Evolutionary conservation across 176 grass and related monocot species (phyloP).

Genomic region (Miscanthus lutarioriparius): DNA sequence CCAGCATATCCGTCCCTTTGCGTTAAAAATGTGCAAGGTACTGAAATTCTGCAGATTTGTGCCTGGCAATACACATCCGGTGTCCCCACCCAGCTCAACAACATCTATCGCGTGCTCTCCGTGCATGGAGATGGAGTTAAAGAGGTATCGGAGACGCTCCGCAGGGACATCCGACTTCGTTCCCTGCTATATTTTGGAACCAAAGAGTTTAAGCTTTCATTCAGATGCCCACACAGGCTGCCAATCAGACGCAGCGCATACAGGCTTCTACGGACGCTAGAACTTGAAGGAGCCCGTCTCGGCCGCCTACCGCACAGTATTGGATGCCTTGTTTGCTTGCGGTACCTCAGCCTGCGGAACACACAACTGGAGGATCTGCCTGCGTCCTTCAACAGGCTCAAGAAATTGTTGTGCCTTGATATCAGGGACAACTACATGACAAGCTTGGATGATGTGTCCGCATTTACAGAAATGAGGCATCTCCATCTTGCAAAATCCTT

Average conservation of each 20-base stretch:
- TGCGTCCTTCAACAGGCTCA: neutral
- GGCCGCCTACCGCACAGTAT: neutral
- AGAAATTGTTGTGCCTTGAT: neutral
- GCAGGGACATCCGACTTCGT: neutral
- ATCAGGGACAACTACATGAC: conserved; percentile 11
- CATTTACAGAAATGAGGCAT: neutral
- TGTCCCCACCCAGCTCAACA: neutral
- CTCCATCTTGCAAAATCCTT: neutral
- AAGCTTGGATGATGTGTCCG: neutral
- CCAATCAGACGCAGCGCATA: neutral
- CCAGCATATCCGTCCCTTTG: neutral
- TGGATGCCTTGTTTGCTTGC: neutral
- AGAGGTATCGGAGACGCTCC: neutral
- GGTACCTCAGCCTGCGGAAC: neutral
- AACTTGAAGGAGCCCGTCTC: neutral
- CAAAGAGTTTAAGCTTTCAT: neutral
- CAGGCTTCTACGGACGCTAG: conserved; percentile 4
- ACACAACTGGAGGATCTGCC: conserved; percentile 1
- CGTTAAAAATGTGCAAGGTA: neutral
- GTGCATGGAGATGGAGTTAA: neutral
- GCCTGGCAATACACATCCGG: too few species aligned
- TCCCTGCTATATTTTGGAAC: conserved; percentile 2
- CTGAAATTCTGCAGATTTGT: neutral
- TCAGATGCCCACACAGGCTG: neutral
- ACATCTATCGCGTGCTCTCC: neutral